Percentiles rank a stretch among this genome's conserved stretches.
Conservation (phyloP, 768 basidiomycete genomes). For the Leccinum boreale region DNA sequence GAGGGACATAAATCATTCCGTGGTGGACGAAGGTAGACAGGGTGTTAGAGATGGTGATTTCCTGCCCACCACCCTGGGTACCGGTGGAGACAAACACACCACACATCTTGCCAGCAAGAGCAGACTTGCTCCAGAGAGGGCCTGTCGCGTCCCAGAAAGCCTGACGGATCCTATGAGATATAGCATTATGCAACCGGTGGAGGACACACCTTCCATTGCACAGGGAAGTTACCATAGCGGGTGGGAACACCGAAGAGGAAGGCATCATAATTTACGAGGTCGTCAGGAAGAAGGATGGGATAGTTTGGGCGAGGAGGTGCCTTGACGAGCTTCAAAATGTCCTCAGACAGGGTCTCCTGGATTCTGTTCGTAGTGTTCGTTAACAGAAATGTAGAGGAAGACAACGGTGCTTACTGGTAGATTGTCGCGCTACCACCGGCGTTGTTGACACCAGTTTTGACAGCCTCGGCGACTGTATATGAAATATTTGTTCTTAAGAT, state of each 20-base stretch:
- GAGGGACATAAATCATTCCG: constrained; percentile 50
- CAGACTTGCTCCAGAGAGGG: constrained; percentile 41
- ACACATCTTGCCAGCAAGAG: constrained; percentile 45
- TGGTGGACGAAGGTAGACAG: constrained; percentile 54
- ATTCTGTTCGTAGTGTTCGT: constrained; percentile 42
- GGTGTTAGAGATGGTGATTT: constrained; percentile 34
- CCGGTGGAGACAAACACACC: constrained; percentile 46
- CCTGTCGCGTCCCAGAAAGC: constrained; percentile 52
- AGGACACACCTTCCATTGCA: constrained; percentile 54
- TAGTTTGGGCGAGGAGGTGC: constrained; percentile 72
- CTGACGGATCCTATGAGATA: constrained; percentile 26
- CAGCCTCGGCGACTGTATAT: constrained; percentile 30
- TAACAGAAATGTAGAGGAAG: background rate
- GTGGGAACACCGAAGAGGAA: constrained; percentile 45
- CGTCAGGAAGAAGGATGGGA: constrained; percentile 29
- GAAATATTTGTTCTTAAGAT: background rate
- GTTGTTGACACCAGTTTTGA: constrained; percentile 38
- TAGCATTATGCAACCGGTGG: background rate
- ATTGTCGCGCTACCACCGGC: constrained; percentile 45
- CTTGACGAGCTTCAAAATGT: constrained; percentile 65
- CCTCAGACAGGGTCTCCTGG: constrained; percentile 75
- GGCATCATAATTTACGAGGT: constrained; percentile 36
- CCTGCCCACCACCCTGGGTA: constrained; percentile 48
- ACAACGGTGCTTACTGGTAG: constrained; percentile 39
- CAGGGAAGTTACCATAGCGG: constrained; percentile 48